Evolutionary conservation across 345 rosid genomes (phyloP), one percentile per base, ranked within the genome.

Genomic region (Hibiscus syriacus): DNA sequence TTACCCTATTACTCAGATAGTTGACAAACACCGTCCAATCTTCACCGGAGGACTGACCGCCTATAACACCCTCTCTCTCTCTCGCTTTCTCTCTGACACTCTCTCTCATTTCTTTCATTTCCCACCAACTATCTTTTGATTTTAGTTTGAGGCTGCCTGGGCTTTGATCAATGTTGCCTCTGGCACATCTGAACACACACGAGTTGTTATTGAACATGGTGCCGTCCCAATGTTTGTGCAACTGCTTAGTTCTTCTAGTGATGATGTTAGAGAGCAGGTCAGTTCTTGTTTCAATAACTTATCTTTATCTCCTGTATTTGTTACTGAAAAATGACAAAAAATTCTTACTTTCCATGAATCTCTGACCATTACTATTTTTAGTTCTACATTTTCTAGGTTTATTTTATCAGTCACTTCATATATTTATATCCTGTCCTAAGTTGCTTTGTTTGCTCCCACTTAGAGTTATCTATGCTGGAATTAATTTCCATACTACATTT

Each of bases 101-200:
- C n/a, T n/a, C n/a, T n/a, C n/a, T n/a, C n/a, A n/a, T n/a, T n/a
- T n/a, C n/a, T n/a, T n/a, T n/a, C n/a, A n/a, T n/a, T n/a, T n/a
- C n/a, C n/a, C n/a, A n/a, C n/a, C n/a, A n/a, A n/a, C n/a, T n/a
- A n/a, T n/a, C n/a, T n/a, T n/a, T 64, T 30, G 25, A 64, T 27
- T 74, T 66, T 81, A 90, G 97, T 90, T 90, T 75, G 53, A 48
- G 53, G 53, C 53, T 48, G 53, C 53, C 53, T 48, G 53, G 96
- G 58, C 97, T 48, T 48, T 48, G 53, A 48, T 22, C 23, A 48
- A 48, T 17, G 53, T 48, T 48, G 53, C 53, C 53, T 48, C 53
- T 17, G 53, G 53, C 17, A 48, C 53, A 17, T 48, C 53, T 48
- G 53, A 48, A 10, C 53, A 48, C 53, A 48, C 53, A n/a, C 23